Evolutionary conservation across 2,329 filamentous ascomycete genomes (phyloP).

Genomic region (Talaromyces sp.): DNA sequence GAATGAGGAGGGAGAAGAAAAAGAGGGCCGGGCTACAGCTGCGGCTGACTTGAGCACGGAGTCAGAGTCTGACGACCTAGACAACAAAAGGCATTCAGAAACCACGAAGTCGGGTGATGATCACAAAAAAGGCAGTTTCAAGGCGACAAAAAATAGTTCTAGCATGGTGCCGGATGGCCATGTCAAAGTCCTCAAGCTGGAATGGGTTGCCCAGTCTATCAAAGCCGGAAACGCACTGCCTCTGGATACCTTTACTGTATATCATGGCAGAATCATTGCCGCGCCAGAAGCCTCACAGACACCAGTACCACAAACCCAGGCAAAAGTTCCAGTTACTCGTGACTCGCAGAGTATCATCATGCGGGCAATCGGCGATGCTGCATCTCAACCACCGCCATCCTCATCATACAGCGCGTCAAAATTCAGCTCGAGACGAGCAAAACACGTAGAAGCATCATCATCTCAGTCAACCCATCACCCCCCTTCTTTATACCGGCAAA

Average conservation of each 20-base stretch:
- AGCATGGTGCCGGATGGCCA: slow-evolving; percentile 18
- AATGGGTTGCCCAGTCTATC: slow-evolving; percentile 50
- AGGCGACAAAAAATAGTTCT: not conserved
- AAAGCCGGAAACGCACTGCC: slow-evolving; percentile 39
- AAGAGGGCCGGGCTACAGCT: slow-evolving; percentile 7
- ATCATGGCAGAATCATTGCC: slow-evolving; percentile 42
- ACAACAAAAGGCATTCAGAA: slow-evolving; percentile 19
- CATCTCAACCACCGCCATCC: slow-evolving; percentile 11
- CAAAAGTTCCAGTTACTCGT: not conserved
- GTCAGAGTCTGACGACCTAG: slow-evolving; percentile 18
- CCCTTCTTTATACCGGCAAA: slow-evolving; percentile 57
- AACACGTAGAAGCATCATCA: not conserved
- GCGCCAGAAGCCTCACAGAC: slow-evolving; percentile 22
- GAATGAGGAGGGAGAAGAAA: not conserved
- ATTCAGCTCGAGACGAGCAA: slow-evolving; percentile 15
- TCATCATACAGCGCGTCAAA: slow-evolving; percentile 11
- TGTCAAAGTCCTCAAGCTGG: slow-evolving; percentile 47
- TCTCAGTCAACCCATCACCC: slow-evolving; percentile 16
- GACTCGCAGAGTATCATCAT: slow-evolving; percentile 4
- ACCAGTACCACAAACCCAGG: not conserved
- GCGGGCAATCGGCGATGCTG: slow-evolving; percentile 48
- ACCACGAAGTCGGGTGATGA: not conserved
- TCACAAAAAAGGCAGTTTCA: not conserved
- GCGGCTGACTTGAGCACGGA: slow-evolving; percentile 26
- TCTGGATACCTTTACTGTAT: slow-evolving; percentile 46